Conservation (phyloP, 306 rosid genomes). For the Prunus campanulata region DNA sequence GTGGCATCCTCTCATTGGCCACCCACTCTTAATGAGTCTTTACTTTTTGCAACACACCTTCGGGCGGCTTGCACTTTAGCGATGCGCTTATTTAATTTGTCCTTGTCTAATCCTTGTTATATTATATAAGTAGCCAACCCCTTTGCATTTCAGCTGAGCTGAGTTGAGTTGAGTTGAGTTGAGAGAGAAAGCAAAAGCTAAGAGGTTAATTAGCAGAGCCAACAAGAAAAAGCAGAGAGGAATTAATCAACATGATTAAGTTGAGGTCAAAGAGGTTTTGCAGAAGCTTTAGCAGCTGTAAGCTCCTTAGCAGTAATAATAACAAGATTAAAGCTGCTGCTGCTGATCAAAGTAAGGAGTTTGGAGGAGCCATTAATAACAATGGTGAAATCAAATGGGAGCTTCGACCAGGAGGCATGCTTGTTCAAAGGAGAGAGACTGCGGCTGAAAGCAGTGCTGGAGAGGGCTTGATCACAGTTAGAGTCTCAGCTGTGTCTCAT, state of each 20-base stretch:
- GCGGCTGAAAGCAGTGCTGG: constrained; percentile 26
- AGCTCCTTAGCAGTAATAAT: constrained; percentile 40
- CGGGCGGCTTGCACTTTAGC: constrained; percentile 40
- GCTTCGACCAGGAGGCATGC: constrained; percentile 96
- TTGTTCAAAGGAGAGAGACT: constrained; percentile 80
- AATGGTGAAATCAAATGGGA: constrained; percentile 81
- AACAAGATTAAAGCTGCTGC: background rate
- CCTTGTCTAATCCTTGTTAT: constrained; percentile 6
- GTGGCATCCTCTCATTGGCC: constrained; percentile 32
- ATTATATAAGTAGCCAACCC: constrained; percentile 44
- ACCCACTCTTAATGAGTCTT: constrained; percentile 9
- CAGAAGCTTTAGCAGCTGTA: constrained; percentile 55
- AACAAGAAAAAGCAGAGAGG: background rate
- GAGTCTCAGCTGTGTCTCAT: constrained; percentile 74
- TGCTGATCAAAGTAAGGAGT: constrained; percentile 18
- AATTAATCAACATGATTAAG: constrained; percentile 56
- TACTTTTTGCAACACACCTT: constrained; percentile 26
- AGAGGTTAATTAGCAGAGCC: background rate
- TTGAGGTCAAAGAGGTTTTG: constrained; percentile 72
- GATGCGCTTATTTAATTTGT: constrained; percentile 9
- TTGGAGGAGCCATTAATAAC: constrained; percentile 5
- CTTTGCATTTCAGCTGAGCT: background rate
- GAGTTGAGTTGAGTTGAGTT: background rate
- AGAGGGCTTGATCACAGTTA: constrained; percentile 62
- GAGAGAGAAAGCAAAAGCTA: constrained; percentile 8